Evolutionary conservation across 2,329 filamentous ascomycete species (phyloP).

Genomic region (Ophiostoma sp.): DNA sequence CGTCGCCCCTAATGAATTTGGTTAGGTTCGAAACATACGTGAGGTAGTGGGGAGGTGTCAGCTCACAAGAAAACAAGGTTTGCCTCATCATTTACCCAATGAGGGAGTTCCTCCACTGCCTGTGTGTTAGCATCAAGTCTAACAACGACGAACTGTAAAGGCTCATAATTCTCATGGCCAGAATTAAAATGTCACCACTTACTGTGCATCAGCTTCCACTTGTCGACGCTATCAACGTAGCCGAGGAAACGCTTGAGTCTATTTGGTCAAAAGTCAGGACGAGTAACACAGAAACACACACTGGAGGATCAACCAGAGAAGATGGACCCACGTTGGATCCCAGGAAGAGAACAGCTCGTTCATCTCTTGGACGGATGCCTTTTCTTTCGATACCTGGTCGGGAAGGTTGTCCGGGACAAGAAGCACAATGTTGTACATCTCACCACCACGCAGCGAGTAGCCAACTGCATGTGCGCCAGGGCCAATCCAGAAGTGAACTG

Average conservation of each 20-base stretch:
- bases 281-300: neutral
- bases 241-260: neutral
- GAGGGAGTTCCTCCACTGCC: neutral
- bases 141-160: neutral
- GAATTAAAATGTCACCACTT: neutral
- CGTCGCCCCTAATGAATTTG: neutral
- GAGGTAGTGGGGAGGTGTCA: neutral
- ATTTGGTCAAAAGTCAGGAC: neutral
- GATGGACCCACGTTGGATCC: slow-evolving; percentile 32
- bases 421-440: slow-evolving; percentile 37
- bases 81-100: neutral
- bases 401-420: slow-evolving; percentile 30
- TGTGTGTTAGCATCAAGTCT: neutral
- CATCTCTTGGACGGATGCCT: slow-evolving; percentile 38
- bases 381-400: slow-evolving; percentile 30
- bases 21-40: neutral
- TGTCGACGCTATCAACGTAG: neutral
- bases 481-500: slow-evolving; percentile 37
- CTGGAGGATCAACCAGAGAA: neutral
- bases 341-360: slow-evolving; percentile 38
- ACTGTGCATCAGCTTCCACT: slow-evolving; percentile 3
- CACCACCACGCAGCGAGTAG: slow-evolving; percentile 35
- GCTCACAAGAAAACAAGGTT: neutral
- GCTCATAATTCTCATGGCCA: too few relatives aligned
- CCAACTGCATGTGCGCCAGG: slow-evolving; percentile 37